Percentiles rank a stretch among this genome's conserved stretches.
Conservation (phyloP, 2,329 filamentous ascomycete genomes). For the Eutypa lata region DNA sequence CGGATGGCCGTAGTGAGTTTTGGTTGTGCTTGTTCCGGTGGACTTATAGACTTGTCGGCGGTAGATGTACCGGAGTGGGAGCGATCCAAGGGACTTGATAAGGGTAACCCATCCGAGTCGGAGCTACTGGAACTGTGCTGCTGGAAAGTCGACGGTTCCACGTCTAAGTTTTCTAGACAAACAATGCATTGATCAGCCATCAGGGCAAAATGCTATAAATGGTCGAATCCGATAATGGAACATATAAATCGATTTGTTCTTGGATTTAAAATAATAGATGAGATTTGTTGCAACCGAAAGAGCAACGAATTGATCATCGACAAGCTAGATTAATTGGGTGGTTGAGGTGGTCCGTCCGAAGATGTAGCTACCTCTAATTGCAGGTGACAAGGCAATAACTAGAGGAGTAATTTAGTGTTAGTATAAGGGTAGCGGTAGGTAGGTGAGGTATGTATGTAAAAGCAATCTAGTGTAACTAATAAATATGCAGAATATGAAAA, state of each 20-base stretch:
- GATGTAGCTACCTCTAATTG: no score
- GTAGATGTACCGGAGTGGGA: conserved; percentile 1
- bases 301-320: conserved; percentile 12
- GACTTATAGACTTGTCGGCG: conserved; percentile 2
- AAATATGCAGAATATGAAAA: no score
- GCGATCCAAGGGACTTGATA: no score
- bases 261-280: conserved; percentile 46
- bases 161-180: conserved; percentile 60
- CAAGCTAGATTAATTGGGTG: neutral
- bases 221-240: conserved; percentile 28
- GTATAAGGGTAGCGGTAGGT: no score
- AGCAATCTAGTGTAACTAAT: no score
- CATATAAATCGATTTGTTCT: conserved; percentile 29
- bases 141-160: conserved; percentile 20
- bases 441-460: no score
- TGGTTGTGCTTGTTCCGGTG: no score
- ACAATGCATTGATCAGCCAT: conserved; percentile 68
- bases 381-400: no score
- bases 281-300: conserved; percentile 20
- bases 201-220: conserved; percentile 30
- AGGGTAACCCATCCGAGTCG: neutral
- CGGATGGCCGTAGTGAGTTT: no score
- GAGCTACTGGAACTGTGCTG: conserved; percentile 10
- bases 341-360: neutral
- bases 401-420: no score